phyloP scores from a whole-genome alignment of 2,329 filamentous ascomycete genomes.

The Trichophyton equinum region DNA sequence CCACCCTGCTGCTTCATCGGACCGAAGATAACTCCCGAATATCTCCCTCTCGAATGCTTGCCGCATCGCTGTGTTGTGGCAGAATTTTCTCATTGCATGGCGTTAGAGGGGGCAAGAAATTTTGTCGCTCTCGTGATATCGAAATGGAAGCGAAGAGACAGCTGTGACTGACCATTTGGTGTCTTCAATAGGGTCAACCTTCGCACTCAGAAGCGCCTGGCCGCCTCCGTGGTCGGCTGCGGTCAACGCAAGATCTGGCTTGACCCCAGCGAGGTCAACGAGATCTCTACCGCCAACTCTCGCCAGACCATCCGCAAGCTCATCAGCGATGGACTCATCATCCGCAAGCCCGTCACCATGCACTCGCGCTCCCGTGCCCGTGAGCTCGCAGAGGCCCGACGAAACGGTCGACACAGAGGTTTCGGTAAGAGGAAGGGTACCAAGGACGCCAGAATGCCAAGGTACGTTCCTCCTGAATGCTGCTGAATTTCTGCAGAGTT shows the following conservation, averaged over 20 bases:
- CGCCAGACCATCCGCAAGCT: constrained; percentile 99
- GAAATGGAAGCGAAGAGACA: background rate
- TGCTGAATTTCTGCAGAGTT: background rate
- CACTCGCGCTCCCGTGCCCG: constrained; percentile 96
- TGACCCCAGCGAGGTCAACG: constrained; percentile 96
- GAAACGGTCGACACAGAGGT: constrained; percentile 94
- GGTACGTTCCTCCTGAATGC: constrained; percentile 47
- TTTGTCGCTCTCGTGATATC: background rate
- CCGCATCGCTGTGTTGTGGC: background rate
- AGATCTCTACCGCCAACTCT: constrained; percentile 99
- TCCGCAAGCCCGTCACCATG: constrained; percentile 99
- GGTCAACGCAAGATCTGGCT: constrained; percentile 99
- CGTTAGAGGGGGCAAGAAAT: background rate
- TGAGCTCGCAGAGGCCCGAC: constrained; percentile 84
- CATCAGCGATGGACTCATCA: constrained; percentile 99
- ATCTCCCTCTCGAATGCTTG: background rate
- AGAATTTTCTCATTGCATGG: background rate
- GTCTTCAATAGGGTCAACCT: constrained; percentile 77
- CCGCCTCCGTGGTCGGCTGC: constrained; percentile 95
- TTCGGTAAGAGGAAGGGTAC: constrained; percentile 99
- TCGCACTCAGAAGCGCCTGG: constrained; percentile 99
- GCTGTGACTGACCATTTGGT: background rate
- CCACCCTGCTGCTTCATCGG: background rate
- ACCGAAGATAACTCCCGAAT: background rate
- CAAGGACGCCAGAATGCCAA: constrained; percentile 97